These are phyloP conservation scores for Ophiostoma montium DNA, from an alignment of 2,329 filamentous ascomycete genomes.

Conservation along the genomic window DNA sequence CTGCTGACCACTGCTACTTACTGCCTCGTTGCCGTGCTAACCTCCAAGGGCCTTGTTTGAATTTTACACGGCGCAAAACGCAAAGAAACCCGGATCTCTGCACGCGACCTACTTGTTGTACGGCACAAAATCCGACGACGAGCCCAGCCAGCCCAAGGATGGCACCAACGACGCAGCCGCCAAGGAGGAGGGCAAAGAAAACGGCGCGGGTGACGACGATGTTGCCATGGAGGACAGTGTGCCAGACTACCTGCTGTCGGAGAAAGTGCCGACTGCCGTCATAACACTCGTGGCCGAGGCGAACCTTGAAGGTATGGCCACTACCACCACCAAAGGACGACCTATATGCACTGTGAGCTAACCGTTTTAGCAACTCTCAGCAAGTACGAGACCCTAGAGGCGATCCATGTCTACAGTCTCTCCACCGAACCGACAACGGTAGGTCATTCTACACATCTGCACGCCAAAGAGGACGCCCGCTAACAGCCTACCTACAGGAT, in stretches of 20 bases:
- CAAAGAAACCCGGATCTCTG: constrained; percentile 57
- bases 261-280: constrained; percentile 38
- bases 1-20: not conserved
- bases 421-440: constrained; percentile 55
- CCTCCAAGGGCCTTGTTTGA: constrained; percentile 64
- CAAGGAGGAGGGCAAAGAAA: not conserved
- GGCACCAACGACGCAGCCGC: not conserved
- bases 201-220: constrained; percentile 36
- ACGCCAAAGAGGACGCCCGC: not conserved
- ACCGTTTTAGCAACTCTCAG: constrained; percentile 30
- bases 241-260: constrained; percentile 34
- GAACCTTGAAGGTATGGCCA: constrained; percentile 53
- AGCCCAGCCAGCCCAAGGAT: constrained; percentile 12
- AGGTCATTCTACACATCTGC: constrained; percentile 9
- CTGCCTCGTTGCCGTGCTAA: not conserved
- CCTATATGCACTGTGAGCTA: not conserved
- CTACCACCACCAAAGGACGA: too few species aligned
- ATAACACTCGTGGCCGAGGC: constrained; percentile 61
- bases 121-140: constrained; percentile 42
- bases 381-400: constrained; percentile 57
- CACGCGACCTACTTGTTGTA: constrained; percentile 86
- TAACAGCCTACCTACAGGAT: constrained; percentile 25
- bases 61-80: constrained; percentile 67
- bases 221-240: constrained; percentile 57
- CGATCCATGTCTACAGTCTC: constrained; percentile 80